Evolutionary conservation across 306 rosid genomes (phyloP).

Genomic region (Crataegus laevigata): DNA sequence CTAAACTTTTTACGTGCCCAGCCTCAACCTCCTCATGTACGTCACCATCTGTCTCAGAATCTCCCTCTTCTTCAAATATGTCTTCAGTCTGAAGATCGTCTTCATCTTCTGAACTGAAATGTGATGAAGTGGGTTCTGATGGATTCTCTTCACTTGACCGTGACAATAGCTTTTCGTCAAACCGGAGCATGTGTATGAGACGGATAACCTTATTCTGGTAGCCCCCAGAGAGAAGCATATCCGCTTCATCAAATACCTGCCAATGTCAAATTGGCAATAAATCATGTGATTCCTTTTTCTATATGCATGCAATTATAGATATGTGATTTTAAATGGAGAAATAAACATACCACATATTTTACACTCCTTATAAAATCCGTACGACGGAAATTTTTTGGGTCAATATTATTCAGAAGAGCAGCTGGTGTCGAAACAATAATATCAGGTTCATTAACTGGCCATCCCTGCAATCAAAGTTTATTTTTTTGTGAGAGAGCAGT

Average conservation of each 20-base stretch:
- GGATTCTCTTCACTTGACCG: constrained; percentile 19
- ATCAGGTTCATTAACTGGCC: constrained; percentile 77
- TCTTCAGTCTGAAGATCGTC: constrained; percentile 38
- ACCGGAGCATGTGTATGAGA: constrained; percentile 73
- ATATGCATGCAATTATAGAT: background rate
- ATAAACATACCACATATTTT: constrained; percentile 68
- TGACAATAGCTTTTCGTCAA: constrained; percentile 73
- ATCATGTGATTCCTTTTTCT: background rate
- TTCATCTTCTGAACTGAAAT: constrained; percentile 37
- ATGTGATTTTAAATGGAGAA: background rate
- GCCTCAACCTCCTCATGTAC: constrained; percentile 22
- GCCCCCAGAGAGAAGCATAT: constrained; percentile 93
- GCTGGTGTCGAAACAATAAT: constrained; percentile 89
- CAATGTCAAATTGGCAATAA: background rate
- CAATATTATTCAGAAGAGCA: constrained; percentile 82
- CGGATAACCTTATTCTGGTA: constrained; percentile 91
- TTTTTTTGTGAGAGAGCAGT: background rate
- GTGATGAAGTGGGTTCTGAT: constrained; percentile 33
- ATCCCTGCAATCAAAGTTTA: constrained; percentile 53
- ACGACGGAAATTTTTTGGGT: constrained; percentile 46
- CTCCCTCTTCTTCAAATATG: constrained; percentile 37
- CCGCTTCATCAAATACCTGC: constrained; percentile 99
- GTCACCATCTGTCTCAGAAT: constrained; percentile 17
- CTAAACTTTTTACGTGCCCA: constrained; percentile 33
- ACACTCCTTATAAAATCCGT: constrained; percentile 58